phyloP scores from a whole-genome alignment of 1,284 basidiomycete genomes.

The Leccinum solheimii region DNA sequence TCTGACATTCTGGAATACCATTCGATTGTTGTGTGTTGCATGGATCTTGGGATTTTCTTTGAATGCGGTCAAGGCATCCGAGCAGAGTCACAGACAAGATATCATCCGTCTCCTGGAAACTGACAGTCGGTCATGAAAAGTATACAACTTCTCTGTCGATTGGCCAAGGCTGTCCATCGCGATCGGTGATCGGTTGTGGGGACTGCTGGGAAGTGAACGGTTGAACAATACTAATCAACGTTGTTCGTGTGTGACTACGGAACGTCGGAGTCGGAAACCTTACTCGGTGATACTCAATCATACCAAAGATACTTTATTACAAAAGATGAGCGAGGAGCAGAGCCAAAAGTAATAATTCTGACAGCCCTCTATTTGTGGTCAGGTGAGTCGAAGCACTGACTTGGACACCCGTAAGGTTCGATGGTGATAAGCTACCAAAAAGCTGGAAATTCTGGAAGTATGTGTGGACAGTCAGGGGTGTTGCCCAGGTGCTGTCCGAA shows the following conservation, averaged over 20 bases:
- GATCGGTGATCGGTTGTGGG: not conserved
- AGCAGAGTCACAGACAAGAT: not conserved
- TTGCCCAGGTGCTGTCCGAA: conserved; percentile 63
- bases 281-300: too few relatives aligned
- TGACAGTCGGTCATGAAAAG: not conserved
- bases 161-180: not conserved
- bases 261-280: too few relatives aligned
- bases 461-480: conserved; percentile 57
- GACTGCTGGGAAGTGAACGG: not conserved
- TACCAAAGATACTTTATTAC: not conserved
- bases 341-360: not conserved
- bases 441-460: conserved; percentile 70
- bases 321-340: not conserved
- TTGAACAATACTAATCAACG: not conserved
- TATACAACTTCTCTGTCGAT: not conserved
- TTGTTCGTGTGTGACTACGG: too few relatives aligned
- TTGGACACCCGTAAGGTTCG: conserved; percentile 36
- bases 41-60: not conserved
- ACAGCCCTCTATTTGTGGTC: not conserved
- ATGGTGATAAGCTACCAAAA: conserved; percentile 49
- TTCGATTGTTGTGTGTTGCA: not conserved
- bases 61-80: not conserved
- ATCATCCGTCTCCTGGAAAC: not conserved
- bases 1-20: not conserved
- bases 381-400: not conserved